Conservation (phyloP, 805 yeast species). For the Candida xiaguanensis region DNA sequence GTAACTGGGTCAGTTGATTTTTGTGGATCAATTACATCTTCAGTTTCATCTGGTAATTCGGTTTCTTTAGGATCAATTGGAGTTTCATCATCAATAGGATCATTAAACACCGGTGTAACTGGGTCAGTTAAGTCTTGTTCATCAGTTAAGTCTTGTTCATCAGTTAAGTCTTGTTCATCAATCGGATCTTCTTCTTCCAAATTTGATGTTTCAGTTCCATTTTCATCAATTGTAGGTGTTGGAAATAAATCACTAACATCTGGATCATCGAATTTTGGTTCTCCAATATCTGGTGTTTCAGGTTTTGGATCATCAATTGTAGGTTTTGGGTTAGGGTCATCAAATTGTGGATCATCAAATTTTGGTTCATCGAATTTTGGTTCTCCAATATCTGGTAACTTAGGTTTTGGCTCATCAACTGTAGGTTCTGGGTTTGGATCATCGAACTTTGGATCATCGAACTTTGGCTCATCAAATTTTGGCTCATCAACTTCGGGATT, state of each 20-base stretch:
- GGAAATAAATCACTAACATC: not conserved
- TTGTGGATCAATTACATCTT: too few species aligned
- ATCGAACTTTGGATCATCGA: not conserved
- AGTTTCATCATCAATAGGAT: not conserved
- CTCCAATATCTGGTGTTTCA: not conserved
- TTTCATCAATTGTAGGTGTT: not conserved
- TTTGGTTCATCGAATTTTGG: not conserved
- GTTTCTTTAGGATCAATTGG: too few species aligned
- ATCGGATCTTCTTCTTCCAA: not conserved
- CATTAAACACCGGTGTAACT: not conserved
- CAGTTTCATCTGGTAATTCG: too few species aligned
- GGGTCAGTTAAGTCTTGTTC: not conserved
- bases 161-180: not conserved
- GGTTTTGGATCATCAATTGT: not conserved
- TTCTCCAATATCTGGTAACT: not conserved
- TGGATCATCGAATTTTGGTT: not conserved
- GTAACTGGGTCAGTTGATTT: too few species aligned
- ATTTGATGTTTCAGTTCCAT: not conserved
- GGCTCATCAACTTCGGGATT: too few species aligned
- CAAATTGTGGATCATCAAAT: not conserved
- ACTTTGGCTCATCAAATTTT: not conserved
- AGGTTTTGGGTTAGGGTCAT: not conserved
- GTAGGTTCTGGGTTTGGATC: not conserved
- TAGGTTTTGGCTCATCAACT: not conserved
- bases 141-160: not conserved